Conservation (phyloP, 192 early-diverging fungal genomes). For the Backusella liffmaniae region DNA sequence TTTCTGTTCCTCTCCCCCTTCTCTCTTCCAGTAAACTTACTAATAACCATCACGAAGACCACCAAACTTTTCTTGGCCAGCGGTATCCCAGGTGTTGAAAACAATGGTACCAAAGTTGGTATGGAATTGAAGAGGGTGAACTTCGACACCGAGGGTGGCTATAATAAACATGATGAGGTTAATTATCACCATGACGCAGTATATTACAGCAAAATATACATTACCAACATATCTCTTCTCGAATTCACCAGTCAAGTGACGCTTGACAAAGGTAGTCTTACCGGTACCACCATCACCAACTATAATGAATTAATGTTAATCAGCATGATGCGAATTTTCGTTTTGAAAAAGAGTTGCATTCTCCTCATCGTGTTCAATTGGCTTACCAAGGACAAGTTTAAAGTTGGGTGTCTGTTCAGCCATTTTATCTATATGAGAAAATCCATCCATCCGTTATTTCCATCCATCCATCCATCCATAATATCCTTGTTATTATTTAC, state of each 20-base stretch:
- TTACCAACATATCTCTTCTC: conserved; percentile 99
- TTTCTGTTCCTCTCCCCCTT: too few relatives aligned
- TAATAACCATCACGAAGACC: conserved; percentile 99
- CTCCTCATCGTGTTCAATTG: too few relatives aligned
- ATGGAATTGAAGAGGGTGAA: conserved; percentile 96
- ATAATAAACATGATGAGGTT: not conserved
- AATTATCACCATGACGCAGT: not conserved
- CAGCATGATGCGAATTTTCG: too few relatives aligned
- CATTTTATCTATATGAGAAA: conserved; percentile 11
- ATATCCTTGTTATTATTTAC: not conserved
- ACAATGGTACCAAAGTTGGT: conserved; percentile 95
- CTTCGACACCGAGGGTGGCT: conserved; percentile 99
- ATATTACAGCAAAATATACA: not conserved
- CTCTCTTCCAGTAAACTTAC: conserved; percentile 43
- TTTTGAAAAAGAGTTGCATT: too few relatives aligned
- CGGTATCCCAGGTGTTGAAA: conserved; percentile 99
- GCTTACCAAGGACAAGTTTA: conserved; percentile 87
- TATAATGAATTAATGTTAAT: conserved; percentile 11
- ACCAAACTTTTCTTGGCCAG: conserved; percentile 99
- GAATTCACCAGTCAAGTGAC: conserved; percentile 99
- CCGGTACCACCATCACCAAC: conserved; percentile 99
- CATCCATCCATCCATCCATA: not conserved
- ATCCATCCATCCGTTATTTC: not conserved
- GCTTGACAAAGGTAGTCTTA: conserved; percentile 99
- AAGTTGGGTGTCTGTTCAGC: conserved; percentile 64